Base-by-base conservation (phyloP, 345 rosid species). In the Draba incana region DNA sequence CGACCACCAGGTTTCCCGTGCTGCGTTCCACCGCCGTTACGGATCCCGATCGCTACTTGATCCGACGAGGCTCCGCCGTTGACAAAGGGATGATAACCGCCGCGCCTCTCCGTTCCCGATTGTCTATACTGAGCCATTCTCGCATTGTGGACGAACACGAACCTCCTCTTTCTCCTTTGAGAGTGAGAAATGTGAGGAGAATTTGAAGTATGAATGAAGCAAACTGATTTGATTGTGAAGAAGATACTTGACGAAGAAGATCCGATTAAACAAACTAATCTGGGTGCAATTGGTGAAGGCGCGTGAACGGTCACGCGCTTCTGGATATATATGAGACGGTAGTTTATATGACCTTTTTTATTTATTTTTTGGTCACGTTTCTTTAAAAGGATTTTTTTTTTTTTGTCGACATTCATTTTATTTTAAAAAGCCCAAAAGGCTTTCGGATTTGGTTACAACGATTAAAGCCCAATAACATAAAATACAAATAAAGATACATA, bases 91-190 rank as follows among this genome's bases (percentile, higher is more conserved):
- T 54, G 70, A 30, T 44, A 46, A 54, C 64, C 59, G 20, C 35
- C 66, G 60, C 76, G 80, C 51, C 83, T 82, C 51, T 84, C 79
- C 10, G 79, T 78, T 61, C 92, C 93, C 27, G 84, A 87, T 80
- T 88, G 99, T 87, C 99, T 87, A 83, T 74, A 81, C 83, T 87
- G 99, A 77, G 90, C 88, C 97, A 94, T 90, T 68, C 30, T 80
- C 59, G 81, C 84, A 84, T 82, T 79, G 77, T 20, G 1, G 20
- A 20, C 20, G 20, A 20, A 20, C 20, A 20, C 20, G 20, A 20
- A 20, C 20, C 20, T 20, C 20, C 20, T 20, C 20, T 20, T 20
- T 20, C 20, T 20, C 20, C 20, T 20, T 20, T 20, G 20, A 20
- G 20, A 39, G 44, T 11, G 52, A 10, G 15, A 50, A 66, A 24